Percentiles rank a stretch among this genome's conserved stretches.
Conservation (phyloP, 768 basidiomycete species). For the Sutorius australiensis region DNA sequence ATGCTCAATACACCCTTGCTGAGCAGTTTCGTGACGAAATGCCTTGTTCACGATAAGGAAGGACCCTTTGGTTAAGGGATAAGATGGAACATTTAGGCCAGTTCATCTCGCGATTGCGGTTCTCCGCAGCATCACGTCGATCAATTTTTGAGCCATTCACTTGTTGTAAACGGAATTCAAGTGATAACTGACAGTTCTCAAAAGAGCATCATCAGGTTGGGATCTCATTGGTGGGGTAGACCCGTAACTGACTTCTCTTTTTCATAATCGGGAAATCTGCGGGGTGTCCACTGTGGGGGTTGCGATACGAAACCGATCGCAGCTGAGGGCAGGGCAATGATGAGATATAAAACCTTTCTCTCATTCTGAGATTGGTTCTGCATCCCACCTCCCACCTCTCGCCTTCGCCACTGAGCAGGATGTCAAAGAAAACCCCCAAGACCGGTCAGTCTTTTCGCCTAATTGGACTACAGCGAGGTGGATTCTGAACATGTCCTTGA, state of each 20-base stretch:
- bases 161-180: constrained; percentile 1
- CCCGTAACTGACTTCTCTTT: not conserved
- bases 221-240: constrained; percentile 8
- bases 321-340: constrained; percentile 28
- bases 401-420: constrained; percentile 8
- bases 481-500: constrained; percentile 15
- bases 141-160: constrained; percentile 1
- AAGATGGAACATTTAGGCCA: constrained; percentile 5
- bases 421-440: constrained; percentile 27
- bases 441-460: constrained; percentile 20
- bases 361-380: not conserved
- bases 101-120: constrained; percentile 2
- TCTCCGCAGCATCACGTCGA: constrained; percentile 17
- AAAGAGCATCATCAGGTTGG: constrained; percentile 7
- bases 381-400: not conserved
- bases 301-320: constrained; percentile 18
- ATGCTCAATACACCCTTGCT: not conserved
- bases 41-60: constrained; percentile 21
- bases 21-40: not conserved
- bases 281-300: constrained; percentile 3
- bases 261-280: constrained; percentile 4
- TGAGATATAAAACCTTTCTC: constrained; percentile 20
- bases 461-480: constrained; percentile 1
- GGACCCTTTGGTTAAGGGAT: constrained; percentile 18
- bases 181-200: constrained; percentile 2